Evolutionary conservation across 192 early-diverging fungal species (phyloP).

Genomic region (Backusella mclennaniae): DNA sequence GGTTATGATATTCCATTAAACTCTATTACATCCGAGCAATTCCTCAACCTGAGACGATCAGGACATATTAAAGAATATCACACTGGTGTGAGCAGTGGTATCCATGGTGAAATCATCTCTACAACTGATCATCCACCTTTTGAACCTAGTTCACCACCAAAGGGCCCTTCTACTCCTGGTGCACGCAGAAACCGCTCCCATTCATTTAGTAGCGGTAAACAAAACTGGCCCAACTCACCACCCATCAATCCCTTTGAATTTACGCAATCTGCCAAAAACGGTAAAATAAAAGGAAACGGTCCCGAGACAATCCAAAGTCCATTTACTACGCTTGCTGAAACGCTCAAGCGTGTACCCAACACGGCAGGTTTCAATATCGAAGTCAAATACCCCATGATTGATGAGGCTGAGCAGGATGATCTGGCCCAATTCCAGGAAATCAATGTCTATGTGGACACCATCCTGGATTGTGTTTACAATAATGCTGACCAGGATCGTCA

Average conservation of each 20-base stretch:
- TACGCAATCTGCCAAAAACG: slow-evolving; percentile 27
- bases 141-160: background rate
- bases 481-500: slow-evolving; percentile 56
- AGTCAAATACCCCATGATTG: slow-evolving; percentile 92
- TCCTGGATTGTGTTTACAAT: slow-evolving; percentile 76
- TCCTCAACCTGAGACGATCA: slow-evolving; percentile 52
- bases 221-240: background rate
- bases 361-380: slow-evolving; percentile 91
- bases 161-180: background rate
- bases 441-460: slow-evolving; percentile 84
- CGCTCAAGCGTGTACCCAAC: slow-evolving; percentile 70
- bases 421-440: slow-evolving; percentile 72
- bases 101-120: slow-evolving; percentile 17
- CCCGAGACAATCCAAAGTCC: slow-evolving; percentile 82
- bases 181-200: slow-evolving; percentile 41
- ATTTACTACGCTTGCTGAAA: slow-evolving; percentile 81
- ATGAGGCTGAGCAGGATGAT: slow-evolving; percentile 80
- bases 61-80: slow-evolving; percentile 44
- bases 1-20: slow-evolving; percentile 68
- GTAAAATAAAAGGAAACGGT: slow-evolving; percentile 74
- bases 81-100: slow-evolving; percentile 31
- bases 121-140: slow-evolving; percentile 11
- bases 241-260: background rate
- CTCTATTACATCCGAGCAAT: slow-evolving; percentile 68
- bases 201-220: slow-evolving; percentile 33